Evolutionary conservation across 176 grass and related monocot genomes (phyloP).

Genomic region (Paspalum vaginatum): DNA sequence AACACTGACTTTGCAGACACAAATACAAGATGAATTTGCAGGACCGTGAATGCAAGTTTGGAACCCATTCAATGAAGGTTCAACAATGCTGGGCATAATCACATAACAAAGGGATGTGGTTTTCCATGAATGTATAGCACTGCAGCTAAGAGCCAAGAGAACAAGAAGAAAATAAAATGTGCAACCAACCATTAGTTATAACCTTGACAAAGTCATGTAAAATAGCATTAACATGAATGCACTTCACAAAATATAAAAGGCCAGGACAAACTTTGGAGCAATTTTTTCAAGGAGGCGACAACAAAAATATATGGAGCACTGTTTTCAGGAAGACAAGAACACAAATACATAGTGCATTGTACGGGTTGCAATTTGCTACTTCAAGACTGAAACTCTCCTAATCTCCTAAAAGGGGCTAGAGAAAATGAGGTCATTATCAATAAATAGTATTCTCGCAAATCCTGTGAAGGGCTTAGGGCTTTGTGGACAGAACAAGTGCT

Average conservation of each 20-base stretch:
- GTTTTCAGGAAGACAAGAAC: not conserved
- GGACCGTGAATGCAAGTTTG: not conserved
- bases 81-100: not conserved
- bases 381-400: not conserved
- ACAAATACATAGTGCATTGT: constrained; percentile 3
- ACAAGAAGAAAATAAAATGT: not conserved
- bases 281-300: not conserved
- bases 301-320: constrained; percentile 6
- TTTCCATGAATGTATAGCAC: not conserved
- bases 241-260: constrained; percentile 1
- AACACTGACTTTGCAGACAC: constrained; percentile 1
- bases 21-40: constrained; percentile 1
- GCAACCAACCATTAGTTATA: not conserved
- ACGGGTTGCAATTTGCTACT: not conserved
- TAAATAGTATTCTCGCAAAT: constrained; percentile 1
- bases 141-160: not conserved
- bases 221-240: not conserved
- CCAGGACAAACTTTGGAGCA: not conserved
- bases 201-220: not conserved
- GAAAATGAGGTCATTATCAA: constrained; percentile 9
- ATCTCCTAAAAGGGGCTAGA: not conserved
- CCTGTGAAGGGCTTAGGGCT: not conserved
- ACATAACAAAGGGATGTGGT: not conserved
- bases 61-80: not conserved
- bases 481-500: not conserved